Conservation (phyloP, 768 basidiomycete species). For the Lentinula guzmanii region DNA sequence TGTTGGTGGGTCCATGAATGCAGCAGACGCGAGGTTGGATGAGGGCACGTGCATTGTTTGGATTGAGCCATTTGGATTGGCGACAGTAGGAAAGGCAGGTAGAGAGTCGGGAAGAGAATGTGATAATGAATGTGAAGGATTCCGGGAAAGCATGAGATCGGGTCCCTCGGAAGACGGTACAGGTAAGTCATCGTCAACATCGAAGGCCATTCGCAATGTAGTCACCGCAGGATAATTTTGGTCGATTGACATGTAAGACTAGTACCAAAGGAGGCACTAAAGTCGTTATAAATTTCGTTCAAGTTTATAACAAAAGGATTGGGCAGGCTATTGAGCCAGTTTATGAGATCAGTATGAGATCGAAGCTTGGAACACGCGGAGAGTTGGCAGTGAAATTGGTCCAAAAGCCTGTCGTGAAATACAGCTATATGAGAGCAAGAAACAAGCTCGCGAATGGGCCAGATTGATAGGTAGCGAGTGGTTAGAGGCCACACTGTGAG, state of each 20-base stretch:
- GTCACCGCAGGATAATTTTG: slow-evolving; percentile 2
- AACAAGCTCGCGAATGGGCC: background rate
- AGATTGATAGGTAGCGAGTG: background rate
- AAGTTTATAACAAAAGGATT: background rate
- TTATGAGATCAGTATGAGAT: slow-evolving; percentile 6
- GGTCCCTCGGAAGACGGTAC: slow-evolving; percentile 18
- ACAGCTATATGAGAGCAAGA: background rate
- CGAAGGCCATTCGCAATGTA: slow-evolving; percentile 26
- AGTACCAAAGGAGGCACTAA: slow-evolving; percentile 1
- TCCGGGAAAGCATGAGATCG: slow-evolving; percentile 15
- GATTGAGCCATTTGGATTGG: slow-evolving; percentile 19
- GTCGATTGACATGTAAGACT: slow-evolving; percentile 7
- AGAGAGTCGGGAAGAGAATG: slow-evolving; percentile 20
- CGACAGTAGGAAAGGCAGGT: slow-evolving; percentile 27
- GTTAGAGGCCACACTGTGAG: background rate
- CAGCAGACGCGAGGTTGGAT: slow-evolving; percentile 26
- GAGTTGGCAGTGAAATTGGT: background rate
- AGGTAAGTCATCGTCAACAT: slow-evolving; percentile 21
- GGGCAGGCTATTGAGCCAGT: slow-evolving; percentile 1
- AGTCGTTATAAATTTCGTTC: background rate
- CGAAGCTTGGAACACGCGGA: slow-evolving; percentile 6
- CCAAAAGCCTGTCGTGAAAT: background rate
- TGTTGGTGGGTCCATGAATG: slow-evolving; percentile 21
- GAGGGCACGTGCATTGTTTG: slow-evolving; percentile 33
- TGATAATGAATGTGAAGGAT: slow-evolving; percentile 18